Percentiles rank a stretch among this genome's conserved stretches.
These are phyloP conservation scores for Whalleya microplaca DNA, from an alignment of 2,329 filamentous ascomycete genomes.

Conservation along the genomic window DNA sequence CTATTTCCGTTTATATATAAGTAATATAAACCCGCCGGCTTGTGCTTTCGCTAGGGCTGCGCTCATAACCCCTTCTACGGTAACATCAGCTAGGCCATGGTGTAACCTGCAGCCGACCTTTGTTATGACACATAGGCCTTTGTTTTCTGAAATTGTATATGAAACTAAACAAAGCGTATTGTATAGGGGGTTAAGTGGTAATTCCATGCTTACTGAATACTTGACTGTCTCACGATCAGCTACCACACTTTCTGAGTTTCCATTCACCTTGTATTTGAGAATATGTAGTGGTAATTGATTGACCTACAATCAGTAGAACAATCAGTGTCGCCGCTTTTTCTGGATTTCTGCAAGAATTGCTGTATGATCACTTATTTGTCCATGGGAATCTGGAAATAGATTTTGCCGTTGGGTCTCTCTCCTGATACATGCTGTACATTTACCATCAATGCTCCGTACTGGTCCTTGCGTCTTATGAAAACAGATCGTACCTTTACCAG, in stretches of 20 bases:
- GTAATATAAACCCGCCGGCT: too few species aligned
- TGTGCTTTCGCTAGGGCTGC: too few species aligned
- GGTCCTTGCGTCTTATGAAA: background rate
- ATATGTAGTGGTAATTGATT: background rate
- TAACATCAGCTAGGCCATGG: too few species aligned
- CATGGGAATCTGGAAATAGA: background rate
- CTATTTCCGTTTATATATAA: too few species aligned
- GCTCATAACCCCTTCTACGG: too few species aligned
- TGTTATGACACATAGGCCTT: background rate
- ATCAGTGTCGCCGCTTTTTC: background rate
- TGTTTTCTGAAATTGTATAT: background rate
- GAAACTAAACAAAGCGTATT: too few species aligned
- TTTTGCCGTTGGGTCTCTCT: background rate
- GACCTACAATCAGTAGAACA: background rate
- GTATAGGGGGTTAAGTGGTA: too few species aligned
- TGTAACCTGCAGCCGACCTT: too few species aligned
- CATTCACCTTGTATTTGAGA: background rate
- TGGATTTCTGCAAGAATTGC: background rate
- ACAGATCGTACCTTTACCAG: conserved; percentile 1
- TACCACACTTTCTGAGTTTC: too few species aligned
- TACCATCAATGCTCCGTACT: background rate
- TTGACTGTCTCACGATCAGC: too few species aligned
- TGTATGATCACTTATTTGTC: background rate
- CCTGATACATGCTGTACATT: conserved; percentile 8
- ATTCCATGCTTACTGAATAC: too few species aligned